Evolutionary conservation across 768 basidiomycete species (phyloP), one percentile per base, ranked within the genome.

Genomic region (Tricholoma sp.): DNA sequence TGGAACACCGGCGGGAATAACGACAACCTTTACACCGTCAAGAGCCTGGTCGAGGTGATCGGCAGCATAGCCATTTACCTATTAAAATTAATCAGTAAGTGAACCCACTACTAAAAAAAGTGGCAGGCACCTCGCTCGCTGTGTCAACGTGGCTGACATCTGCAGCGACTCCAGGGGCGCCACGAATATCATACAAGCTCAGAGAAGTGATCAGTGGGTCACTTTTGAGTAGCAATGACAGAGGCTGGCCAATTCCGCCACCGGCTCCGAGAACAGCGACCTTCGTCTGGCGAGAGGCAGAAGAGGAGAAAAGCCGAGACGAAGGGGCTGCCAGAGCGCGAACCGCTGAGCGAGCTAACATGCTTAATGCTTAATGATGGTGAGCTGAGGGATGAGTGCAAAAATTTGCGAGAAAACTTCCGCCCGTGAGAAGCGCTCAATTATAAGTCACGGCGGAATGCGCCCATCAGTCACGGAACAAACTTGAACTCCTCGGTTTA

Each of bases 1-100:
- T 63, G 97, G 97, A 60, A 99, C 96, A 83, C 97, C 97, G 75
- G 97, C 97, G 58, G 97, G 97, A 70, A 98, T 97, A 61, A 98
- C 90, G 63, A 98, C 87, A 61, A 98, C 90, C 74, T 98, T 80
- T 58, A 83, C 89, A 61, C 88, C 95, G 59, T 91, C 85, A 59
- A 99, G 83, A 18, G 97, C 94, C 66, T 84, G 80, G 72, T 94
- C 91, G 65, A 98, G 83, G 70, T 94, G 84, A 75, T 93, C 90
- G 50, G 90, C 87, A 62, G 89, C 79, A 65, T 85, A 94, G 52
- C 91, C 91, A 16, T 73, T 76, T 55, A 94, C 91, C 89, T 91
- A 18, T 14, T 12, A 63, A 41, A 66, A 53, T 57, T 54, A 52
- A 61, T 47, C 29, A 22, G n/a, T 47, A 14, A 2, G 29, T 31